Evolutionary conservation across 2,329 filamentous ascomycete species (phyloP), one percentile per base, ranked within the genome.

Genomic region (Apiospora aurea): DNA sequence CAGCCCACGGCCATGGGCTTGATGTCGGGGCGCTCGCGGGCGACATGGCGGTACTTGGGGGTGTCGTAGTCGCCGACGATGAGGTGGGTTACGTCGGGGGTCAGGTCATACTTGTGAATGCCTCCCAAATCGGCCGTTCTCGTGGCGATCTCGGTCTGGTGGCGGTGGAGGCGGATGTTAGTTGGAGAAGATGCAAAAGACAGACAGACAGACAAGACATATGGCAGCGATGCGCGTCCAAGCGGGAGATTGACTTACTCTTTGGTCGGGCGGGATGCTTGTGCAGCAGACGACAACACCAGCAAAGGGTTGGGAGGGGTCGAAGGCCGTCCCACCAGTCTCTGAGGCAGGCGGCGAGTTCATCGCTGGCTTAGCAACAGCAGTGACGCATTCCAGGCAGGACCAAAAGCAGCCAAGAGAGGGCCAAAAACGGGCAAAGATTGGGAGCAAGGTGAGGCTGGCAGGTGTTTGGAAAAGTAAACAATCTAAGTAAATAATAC

Each of bases 21-120:
- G 78, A 99, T 92, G 79, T 99, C 96, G 67, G 92, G 91, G 70
- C 96, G 90, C 80, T 96, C 93, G 79, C 92, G 94, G 70, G 96
- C 96, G 78, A 98, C 96, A 86, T 97, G 97, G 81, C 92, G 93
- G 83, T 99, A 99, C 82, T 99, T 99, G 69, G 93, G 90, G 0
- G 96, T 98, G 80, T 96, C 90, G 78, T 94, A 93, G 78, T 93
- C 92, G 80, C 95, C 96, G 74, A 97, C 94, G 74, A 99, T 89
- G 67, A 99, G 90, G 84, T 99, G 96, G 6, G 96, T 98, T 67
- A 97, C 94, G 81, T 98, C 94, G 71, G 93, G 94, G n/a, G 95
- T 98, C 64, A 99, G 90, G 81, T 99, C 95, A 81, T 95, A 93
- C 78, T 93, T 95, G 86, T 97, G 93, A 73, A 89, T 83, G 69